Base-by-base conservation (phyloP, 1,284 basidiomycete species). In the Ceratobasidium sp. region DNA sequence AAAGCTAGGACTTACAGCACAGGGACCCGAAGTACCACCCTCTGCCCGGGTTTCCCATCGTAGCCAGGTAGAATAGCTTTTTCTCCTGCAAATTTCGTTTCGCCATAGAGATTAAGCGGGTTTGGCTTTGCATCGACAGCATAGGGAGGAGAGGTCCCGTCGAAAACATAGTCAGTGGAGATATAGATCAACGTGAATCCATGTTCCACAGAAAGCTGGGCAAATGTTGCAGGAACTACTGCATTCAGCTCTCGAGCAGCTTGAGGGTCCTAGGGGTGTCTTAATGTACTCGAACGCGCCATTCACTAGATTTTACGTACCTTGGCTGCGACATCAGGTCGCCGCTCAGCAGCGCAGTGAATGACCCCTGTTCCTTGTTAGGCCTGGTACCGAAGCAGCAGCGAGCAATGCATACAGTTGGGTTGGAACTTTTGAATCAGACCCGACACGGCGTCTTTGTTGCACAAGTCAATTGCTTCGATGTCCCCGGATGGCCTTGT, bases 281-380 rank as follows among this genome's bases (percentile, higher is more conserved):
- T 48, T 60, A 27, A 74, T 52, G 44, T 50, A 57, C 23, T 10
- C 20, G n/a, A 50, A 48, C 52, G 54, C 33, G n/a, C 50, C 27
- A 33, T n/a, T 35, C 8, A 14, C 5, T 4, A 4, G 48, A 1
- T 18, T 38, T 16, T 50, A 6, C n/a, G 60, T 79, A 92, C 93
- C 87, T 91, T 92, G 83, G 94, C 92, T 76, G 93, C 94, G 35
- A 93, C 92, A 82, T 96, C 94, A 1, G 94, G 94, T 67, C 94
- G 87, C 77, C 94, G 87, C 84, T 96, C 94, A 3, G 94, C 94
- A 18, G 94, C 94, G 80, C 94, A 95, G 81, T 96, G 94, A 27
- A 96, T 90, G 38, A 95, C 89, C 91, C 92, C 92, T 93, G n/a
- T 44, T 20, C 64, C 20, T 7, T 44, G 60, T 64, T 35, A 64